Base-by-base conservation (phyloP, 306 rosid species). In the Trifolium dubium region DNA sequence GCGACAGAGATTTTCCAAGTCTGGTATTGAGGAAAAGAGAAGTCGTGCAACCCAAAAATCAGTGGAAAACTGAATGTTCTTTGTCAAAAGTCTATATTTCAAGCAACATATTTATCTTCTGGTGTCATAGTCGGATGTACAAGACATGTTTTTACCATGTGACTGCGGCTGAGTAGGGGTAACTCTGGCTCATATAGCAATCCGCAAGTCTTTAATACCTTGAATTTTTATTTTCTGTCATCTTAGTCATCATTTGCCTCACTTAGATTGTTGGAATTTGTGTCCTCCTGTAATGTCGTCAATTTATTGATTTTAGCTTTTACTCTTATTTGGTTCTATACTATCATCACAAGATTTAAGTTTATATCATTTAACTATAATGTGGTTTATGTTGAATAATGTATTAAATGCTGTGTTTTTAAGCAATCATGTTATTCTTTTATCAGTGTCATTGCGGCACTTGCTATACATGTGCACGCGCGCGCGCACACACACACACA, bases 21-120 rank as follows among this genome's bases (percentile, higher is more conserved):
- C 91, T 5, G 96, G 97, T 51, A 81, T 94, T 0, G 96, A 89
- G 83, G 96, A 91, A 77, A 94, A 94, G 87, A 87, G 3, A 64
- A 87, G 75, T 40, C 92, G 90, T 2, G 41, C 8, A 8, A 12
- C 85, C 43, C 56, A 76, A 65, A 75, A 70, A 28, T 6, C 60
- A 2, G 37, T 64, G 68, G 58, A 77, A 40, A 15, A 59, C 34
- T 84, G 72, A 84, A 43, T 43, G 18, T 73, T 54, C 32, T 75
- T 32, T 32, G 40, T 51, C 10, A 46, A 64, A 46, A 64, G 54
- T 59, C 23, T 58, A 29, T 63, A 35, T 46, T 37, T 46, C 40
- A 46, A 15, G 58, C 64, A 60, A 29, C 32, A 37, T 53, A 43
- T 69, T 61, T 32, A 63, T 46, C 55, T 69, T 10, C 6, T 43